Base-by-base conservation (phyloP, 2,329 filamentous ascomycete species). In the Xylaria digitata region DNA sequence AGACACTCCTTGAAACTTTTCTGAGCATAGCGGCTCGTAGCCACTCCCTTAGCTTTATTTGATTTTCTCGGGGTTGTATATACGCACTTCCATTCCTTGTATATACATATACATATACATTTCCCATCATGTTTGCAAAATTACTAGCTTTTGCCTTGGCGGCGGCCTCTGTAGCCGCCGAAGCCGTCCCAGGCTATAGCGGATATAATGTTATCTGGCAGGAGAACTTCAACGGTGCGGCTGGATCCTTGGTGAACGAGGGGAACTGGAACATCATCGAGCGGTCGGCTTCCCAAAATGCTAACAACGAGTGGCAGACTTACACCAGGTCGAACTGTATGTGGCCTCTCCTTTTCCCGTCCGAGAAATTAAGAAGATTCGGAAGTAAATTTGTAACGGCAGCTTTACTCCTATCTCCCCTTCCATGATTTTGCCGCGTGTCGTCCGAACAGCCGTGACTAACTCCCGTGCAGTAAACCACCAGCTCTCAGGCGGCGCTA, bases 401-500 rank as follows among this genome's bases (percentile, higher is more conserved):
- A 19, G 26, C 37, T 37, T 46, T 5, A 26, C 49, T 26, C 40
- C 1, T 34, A 1, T 13, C 43, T 21, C n/a, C n/a, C 19, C 21
- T 17, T 46, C 30, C 37, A 17, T 43, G 8, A 26, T 6, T 13
- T 11, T 57, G 8, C 42, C 7, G n/a, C 9, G 19, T 5, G 9
- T 3, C 2, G 3, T 17, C 37, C 19, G 21, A 15, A 57, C 21
- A 17, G 23, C 26, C 2, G 26, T 58, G 17, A 52, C 15, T 57
- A 32, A 56, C 49, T 37, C 21, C 5, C 21, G 11, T 30, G 26
- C 26, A 69, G 67, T 74, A 65, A 85, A 86, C 75, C 76, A 85
- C 19, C 85, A 87, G 73, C 79, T 84, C 53, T 84, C 82, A 7
- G 84, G 84, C 11, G 84, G 82, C 46, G 70, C 77, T n/a, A 86